phyloP scores from a whole-genome alignment of 345 rosid species.

The Cochlearia excelsa region DNA sequence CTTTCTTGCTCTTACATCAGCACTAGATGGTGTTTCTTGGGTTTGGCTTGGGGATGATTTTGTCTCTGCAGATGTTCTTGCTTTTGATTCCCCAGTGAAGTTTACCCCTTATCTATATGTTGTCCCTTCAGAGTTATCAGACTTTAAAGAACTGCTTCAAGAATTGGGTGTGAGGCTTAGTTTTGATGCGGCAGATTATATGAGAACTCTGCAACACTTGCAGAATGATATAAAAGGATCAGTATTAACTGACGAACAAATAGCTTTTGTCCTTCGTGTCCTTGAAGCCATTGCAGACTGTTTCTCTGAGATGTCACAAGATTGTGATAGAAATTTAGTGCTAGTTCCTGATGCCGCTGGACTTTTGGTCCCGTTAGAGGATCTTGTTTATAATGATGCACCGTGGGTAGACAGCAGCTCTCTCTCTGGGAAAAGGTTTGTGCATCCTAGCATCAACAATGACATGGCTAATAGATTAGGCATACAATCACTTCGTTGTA shows the following conservation, averaged over 20 bases:
- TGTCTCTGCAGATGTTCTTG: constrained; percentile 71
- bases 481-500: constrained; percentile 76
- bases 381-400: constrained; percentile 89
- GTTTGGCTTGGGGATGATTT: constrained; percentile 96
- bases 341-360: constrained; percentile 77
- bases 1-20: constrained; percentile 53
- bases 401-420: constrained; percentile 87
- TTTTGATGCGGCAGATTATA: constrained; percentile 78
- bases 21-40: constrained; percentile 72
- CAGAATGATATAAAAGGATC: constrained; percentile 62
- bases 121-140: constrained; percentile 91
- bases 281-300: constrained; percentile 86
- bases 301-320: constrained; percentile 47
- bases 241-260: constrained; percentile 63
- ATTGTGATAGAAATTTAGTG: constrained; percentile 53
- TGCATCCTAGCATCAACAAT: constrained; percentile 76
- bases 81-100: constrained; percentile 96
- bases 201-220: constrained; percentile 64
- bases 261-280: constrained; percentile 68
- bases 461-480: constrained; percentile 85
- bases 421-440: constrained; percentile 63
- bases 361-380: constrained; percentile 50
- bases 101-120: constrained; percentile 88
- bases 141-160: constrained; percentile 70
- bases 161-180: constrained; percentile 77